Conservation (phyloP, 1,139 yeast species). For the Groenewaldozyma sp. region DNA sequence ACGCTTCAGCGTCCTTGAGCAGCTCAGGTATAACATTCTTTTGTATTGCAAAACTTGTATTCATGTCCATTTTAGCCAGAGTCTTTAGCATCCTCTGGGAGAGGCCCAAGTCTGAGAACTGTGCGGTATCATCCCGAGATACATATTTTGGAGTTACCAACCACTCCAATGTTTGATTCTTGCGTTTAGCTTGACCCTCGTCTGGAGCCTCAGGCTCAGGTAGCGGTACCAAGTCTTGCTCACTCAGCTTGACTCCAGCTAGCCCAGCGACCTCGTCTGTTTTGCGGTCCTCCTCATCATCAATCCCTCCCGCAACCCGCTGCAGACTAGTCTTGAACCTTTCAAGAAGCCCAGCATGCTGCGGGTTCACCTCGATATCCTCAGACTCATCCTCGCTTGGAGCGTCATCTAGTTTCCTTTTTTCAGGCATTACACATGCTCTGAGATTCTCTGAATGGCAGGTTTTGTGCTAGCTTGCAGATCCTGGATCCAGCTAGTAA, state of each 20-base stretch:
- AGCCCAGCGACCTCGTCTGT: slow-evolving; percentile 12
- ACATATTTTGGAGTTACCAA: slow-evolving; percentile 54
- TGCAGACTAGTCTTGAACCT: slow-evolving; percentile 10
- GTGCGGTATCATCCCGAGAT: slow-evolving; percentile 18
- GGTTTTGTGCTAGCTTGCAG: no score
- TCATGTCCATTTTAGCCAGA: slow-evolving; percentile 38
- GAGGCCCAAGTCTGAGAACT: slow-evolving; percentile 26
- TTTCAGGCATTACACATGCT: slow-evolving; percentile 3
- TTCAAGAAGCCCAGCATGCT: slow-evolving; percentile 14
- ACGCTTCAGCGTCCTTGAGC: slow-evolving; percentile 37
- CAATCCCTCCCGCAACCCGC: neutral
- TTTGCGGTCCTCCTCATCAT: slow-evolving; percentile 1
- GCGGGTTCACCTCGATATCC: slow-evolving; percentile 13
- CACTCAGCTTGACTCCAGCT: slow-evolving; percentile 14
- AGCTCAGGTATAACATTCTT: slow-evolving; percentile 53
- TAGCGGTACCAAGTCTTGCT: slow-evolving; percentile 54
- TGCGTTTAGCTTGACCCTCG: no score
- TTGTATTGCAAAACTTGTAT: slow-evolving; percentile 71
- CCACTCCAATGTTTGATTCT: no score
- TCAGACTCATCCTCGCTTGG: slow-evolving; percentile 9
- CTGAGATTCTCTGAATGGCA: no score
- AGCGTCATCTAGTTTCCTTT: slow-evolving; percentile 6
- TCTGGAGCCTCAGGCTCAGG: slow-evolving; percentile 43
- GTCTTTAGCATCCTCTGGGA: slow-evolving; percentile 37
- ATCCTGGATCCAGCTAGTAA: no score